Percentiles rank a stretch among this genome's conserved stretches.
phyloP scores from a whole-genome alignment of 192 early-diverging fungal genomes.

The Mortierella claussenii region DNA sequence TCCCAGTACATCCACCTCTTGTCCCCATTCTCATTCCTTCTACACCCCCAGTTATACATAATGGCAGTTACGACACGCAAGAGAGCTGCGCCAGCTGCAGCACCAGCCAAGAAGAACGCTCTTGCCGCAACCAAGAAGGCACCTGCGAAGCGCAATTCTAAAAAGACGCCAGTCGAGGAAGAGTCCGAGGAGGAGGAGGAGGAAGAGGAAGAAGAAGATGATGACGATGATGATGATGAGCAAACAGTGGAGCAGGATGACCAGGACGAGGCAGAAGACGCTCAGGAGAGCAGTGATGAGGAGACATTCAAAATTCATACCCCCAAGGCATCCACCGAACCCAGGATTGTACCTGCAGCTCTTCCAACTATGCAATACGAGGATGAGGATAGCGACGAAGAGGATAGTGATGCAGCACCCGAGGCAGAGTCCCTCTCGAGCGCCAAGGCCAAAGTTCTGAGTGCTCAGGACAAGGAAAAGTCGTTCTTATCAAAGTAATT shows the following conservation, averaged over 20 bases:
- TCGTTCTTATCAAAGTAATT: conserved; percentile 48
- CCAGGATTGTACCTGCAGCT: conserved; percentile 16
- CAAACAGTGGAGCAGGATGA: conserved; percentile 1
- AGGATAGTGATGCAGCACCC: conserved; percentile 45
- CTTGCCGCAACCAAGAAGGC: conserved; percentile 10
- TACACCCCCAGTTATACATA: background rate
- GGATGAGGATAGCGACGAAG: conserved; percentile 39
- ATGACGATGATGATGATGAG: background rate
- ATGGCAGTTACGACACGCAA: conserved; percentile 48
- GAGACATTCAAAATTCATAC: conserved; percentile 51
- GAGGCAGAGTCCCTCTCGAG: conserved; percentile 47
- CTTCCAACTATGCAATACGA: conserved; percentile 33
- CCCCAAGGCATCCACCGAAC: conserved; percentile 28
- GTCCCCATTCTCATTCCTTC: background rate
- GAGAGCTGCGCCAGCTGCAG: conserved; percentile 6
- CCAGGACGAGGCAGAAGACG: conserved; percentile 3
- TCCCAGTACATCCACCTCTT: background rate
- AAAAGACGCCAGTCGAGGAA: conserved; percentile 13
- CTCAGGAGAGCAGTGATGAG: conserved; percentile 21
- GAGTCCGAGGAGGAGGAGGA: conserved; percentile 10
- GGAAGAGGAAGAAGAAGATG: conserved; percentile 10
- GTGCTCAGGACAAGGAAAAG: conserved; percentile 46
- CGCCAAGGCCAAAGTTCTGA: conserved; percentile 43
- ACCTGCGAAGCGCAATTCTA: conserved; percentile 12
- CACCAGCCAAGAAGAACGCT: conserved; percentile 9